A percentile compares a stretch with the other conserved stretches of the same genome.
These are phyloP conservation scores for Paracoccidioides brasiliensis DNA, from an alignment of 2,329 filamentous ascomycete genomes.

Conservation along the genomic window DNA sequence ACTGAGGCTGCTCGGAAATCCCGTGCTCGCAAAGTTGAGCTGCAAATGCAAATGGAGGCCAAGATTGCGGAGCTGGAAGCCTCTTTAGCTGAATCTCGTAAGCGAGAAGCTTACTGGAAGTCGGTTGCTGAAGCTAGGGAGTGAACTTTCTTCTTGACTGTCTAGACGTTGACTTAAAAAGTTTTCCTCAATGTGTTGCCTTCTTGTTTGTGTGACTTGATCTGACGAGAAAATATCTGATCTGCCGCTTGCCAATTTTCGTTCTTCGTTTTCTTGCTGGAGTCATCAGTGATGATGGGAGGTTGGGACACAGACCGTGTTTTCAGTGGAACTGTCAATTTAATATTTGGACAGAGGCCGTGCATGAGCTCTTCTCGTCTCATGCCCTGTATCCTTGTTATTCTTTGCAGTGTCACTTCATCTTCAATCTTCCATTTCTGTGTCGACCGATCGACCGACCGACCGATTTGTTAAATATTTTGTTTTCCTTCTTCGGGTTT, in stretches of 20 bases:
- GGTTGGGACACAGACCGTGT: constrained; percentile 20
- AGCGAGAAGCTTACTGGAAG: constrained; percentile 28
- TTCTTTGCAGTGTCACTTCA: neutral
- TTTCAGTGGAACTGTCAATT: constrained; percentile 14
- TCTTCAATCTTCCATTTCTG: neutral
- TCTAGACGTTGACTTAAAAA: constrained; percentile 11
- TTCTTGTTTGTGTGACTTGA: constrained; percentile 4
- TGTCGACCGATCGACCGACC: too few relatives aligned
- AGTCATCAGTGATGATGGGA: constrained; percentile 21
- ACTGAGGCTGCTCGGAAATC: constrained; percentile 90
- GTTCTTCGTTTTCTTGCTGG: constrained; percentile 9
- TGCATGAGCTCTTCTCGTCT: constrained; percentile 5
- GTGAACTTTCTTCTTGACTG: constrained; percentile 9
- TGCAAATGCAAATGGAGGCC: constrained; percentile 60
- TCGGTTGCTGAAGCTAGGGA: constrained; percentile 17
- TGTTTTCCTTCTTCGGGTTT: neutral
- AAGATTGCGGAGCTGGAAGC: constrained; percentile 56
- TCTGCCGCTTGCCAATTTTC: constrained; percentile 3
- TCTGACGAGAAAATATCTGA: constrained; percentile 10
- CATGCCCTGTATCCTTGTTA: constrained; percentile 4
- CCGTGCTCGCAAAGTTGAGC: constrained; percentile 68
- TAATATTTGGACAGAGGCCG: neutral
- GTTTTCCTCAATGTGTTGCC: constrained; percentile 1
- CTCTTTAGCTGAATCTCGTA: constrained; percentile 21
- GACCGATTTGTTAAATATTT: neutral